Evolutionary conservation across 495 filamentous ascomycete genomes (phyloP).

Genomic region (Entonaema liquescens): DNA sequence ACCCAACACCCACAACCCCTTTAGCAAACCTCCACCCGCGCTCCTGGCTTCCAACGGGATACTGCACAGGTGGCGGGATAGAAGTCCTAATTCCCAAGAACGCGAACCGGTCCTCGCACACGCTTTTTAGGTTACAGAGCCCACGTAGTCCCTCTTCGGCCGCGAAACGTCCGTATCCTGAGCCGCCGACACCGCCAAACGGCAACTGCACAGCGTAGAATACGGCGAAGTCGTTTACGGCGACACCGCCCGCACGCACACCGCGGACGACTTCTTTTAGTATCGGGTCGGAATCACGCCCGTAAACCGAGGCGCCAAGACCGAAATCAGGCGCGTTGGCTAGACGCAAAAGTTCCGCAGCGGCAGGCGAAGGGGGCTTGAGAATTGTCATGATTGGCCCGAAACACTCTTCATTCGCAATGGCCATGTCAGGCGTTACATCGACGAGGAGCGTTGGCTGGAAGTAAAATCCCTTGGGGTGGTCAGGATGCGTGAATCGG

Average conservation of each 20-base stretch:
- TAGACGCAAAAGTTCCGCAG: conserved; percentile 69
- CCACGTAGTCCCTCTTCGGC: conserved; percentile 87
- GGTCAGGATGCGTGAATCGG: conserved; percentile 69
- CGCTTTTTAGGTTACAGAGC: conserved; percentile 84
- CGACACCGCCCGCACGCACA: conserved; percentile 86
- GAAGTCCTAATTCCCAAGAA: conserved; percentile 70
- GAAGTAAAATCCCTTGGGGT: conserved; percentile 90
- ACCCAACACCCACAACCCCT: conserved; percentile 64
- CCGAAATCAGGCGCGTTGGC: conserved; percentile 82
- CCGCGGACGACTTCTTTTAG: conserved; percentile 63
- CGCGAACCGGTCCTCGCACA: conserved; percentile 78
- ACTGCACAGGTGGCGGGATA: conserved; percentile 81
- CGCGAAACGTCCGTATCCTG: conserved; percentile 92
- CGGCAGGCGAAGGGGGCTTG: conserved; percentile 62
- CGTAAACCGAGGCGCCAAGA: conserved; percentile 86
- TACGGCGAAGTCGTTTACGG: conserved; percentile 92
- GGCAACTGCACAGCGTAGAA: conserved; percentile 93
- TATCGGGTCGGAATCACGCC: conserved; percentile 57
- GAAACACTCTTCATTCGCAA: conserved; percentile 91
- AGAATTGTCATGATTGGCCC: conserved; percentile 88
- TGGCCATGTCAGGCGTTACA: conserved; percentile 79
- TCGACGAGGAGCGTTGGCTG: conserved; percentile 86
- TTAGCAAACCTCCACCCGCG: conserved; percentile 65
- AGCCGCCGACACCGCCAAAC: conserved; percentile 87
- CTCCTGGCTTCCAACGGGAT: conserved; percentile 71